phyloP scores from a whole-genome alignment of 768 basidiomycete species.

The Dentipellis sp. region DNA sequence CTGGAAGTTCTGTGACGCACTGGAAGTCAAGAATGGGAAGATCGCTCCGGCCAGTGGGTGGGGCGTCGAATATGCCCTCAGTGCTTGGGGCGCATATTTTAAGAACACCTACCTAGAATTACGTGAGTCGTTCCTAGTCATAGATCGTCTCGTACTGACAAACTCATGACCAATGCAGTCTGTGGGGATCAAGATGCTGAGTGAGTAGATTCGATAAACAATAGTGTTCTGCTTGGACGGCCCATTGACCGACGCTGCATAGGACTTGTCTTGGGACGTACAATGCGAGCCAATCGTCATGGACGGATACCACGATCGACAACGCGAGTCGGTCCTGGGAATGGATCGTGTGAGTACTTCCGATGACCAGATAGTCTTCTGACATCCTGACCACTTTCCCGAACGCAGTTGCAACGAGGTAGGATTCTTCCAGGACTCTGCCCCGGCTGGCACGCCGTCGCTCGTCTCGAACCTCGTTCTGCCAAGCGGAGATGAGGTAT shows the following conservation, averaged over 20 bases:
- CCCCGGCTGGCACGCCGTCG: background rate
- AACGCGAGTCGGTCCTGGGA: conserved; percentile 55
- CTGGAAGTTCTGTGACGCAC: conserved; percentile 56
- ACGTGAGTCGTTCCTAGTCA: conserved; percentile 24
- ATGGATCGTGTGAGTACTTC: conserved; percentile 49
- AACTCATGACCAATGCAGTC: conserved; percentile 32
- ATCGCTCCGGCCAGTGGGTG: conserved; percentile 44
- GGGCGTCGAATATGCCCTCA: conserved; percentile 54
- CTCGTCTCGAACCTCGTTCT: background rate
- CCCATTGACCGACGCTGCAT: background rate
- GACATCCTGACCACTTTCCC: background rate
- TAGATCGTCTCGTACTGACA: too few species aligned
- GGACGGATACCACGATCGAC: conserved; percentile 46
- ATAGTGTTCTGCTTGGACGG: background rate
- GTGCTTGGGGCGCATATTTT: conserved; percentile 55
- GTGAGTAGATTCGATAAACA: conserved; percentile 25
- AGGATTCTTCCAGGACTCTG: conserved; percentile 28
- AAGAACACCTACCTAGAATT: conserved; percentile 31
- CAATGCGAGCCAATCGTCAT: conserved; percentile 29
- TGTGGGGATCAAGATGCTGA: conserved; percentile 39
- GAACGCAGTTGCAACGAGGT: conserved; percentile 55
- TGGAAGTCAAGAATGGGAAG: conserved; percentile 52
- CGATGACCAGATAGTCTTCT: background rate
- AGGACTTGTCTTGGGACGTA: conserved; percentile 35
- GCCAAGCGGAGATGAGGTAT: conserved; percentile 1